Percentiles rank a stretch among this genome's conserved stretches.
phyloP scores from a whole-genome alignment of 163 green algal genomes.

The Trebouxia gelatinosa region DNA sequence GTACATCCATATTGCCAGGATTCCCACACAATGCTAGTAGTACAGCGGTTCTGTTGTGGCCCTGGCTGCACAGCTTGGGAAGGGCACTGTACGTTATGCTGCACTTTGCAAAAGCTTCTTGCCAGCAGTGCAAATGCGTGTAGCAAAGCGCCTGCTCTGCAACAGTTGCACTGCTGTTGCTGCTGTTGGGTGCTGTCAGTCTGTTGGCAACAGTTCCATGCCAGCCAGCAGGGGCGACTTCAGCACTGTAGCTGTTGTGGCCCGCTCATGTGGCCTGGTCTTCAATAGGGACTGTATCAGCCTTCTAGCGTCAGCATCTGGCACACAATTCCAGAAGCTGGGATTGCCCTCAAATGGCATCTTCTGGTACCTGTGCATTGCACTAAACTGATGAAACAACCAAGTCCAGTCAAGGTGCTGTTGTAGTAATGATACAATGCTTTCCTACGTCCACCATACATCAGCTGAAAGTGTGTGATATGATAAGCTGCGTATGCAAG shows the following conservation, averaged over 20 bases:
- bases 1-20: too few species aligned
- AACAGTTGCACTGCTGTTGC: background rate
- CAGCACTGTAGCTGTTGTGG: background rate
- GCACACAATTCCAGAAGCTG: slow-evolving; percentile 7
- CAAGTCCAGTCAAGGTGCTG: background rate
- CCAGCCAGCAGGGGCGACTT: slow-evolving; percentile 5
- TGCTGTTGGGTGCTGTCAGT: background rate
- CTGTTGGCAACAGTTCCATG: slow-evolving; percentile 17
- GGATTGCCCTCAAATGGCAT: slow-evolving; percentile 21
- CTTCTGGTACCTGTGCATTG: background rate
- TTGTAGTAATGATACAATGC: too few species aligned
- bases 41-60: too few species aligned
- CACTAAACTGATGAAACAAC: background rate
- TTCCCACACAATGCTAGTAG: too few species aligned
- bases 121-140: too few species aligned
- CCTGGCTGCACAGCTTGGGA: background rate
- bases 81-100: background rate
- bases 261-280: slow-evolving; percentile 9
- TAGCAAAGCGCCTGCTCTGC: too few species aligned
- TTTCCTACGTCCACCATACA: background rate
- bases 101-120: background rate
- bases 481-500: background rate
- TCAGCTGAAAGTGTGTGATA: background rate
- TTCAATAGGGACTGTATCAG: slow-evolving; percentile 23
- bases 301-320: background rate